These are phyloP conservation scores for Calonectria leucothoes DNA, from an alignment of 2,329 filamentous ascomycete species.

Conservation along the genomic window DNA sequence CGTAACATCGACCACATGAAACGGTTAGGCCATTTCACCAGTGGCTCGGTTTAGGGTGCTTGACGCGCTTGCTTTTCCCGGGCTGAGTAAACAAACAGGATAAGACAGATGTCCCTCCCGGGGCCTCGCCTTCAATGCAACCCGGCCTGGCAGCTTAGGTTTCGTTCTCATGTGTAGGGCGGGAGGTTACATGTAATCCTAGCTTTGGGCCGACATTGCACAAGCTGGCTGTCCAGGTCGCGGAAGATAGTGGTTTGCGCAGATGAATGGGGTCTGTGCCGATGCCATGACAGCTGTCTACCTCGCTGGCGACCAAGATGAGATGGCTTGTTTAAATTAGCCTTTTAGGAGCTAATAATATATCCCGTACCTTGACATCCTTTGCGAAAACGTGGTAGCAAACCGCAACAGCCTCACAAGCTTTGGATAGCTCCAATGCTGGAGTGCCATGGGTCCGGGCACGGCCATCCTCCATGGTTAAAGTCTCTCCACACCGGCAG, in stretches of 20 bases:
- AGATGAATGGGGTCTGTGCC: not conserved
- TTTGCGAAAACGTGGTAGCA: not conserved
- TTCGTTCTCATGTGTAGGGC: not conserved
- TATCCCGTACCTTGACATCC: not conserved
- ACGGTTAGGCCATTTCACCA: not conserved
- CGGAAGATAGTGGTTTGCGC: not conserved
- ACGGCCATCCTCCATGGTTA: not conserved
- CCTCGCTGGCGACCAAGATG: not conserved
- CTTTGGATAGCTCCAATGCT: not conserved
- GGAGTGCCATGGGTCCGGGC: not conserved
- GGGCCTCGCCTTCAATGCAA: not conserved
- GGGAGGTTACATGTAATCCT: not conserved
- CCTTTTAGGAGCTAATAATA: not conserved
- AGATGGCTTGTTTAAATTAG: not conserved
- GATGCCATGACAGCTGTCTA: not conserved
- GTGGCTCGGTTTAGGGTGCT: not conserved
- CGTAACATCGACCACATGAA: constrained; percentile 1
- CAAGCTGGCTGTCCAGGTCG: not conserved
- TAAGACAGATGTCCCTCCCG: not conserved
- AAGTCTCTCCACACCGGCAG: constrained; percentile 3
- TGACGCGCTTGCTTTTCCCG: not conserved
- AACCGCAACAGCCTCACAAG: not conserved
- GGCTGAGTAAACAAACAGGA: not conserved
- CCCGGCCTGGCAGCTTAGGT: not conserved
- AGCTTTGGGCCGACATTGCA: not conserved